Percentiles rank a stretch among this genome's conserved stretches.
These are phyloP conservation scores for Ilex asprella DNA, from an alignment of 257 asterid species.

Conservation along the genomic window DNA sequence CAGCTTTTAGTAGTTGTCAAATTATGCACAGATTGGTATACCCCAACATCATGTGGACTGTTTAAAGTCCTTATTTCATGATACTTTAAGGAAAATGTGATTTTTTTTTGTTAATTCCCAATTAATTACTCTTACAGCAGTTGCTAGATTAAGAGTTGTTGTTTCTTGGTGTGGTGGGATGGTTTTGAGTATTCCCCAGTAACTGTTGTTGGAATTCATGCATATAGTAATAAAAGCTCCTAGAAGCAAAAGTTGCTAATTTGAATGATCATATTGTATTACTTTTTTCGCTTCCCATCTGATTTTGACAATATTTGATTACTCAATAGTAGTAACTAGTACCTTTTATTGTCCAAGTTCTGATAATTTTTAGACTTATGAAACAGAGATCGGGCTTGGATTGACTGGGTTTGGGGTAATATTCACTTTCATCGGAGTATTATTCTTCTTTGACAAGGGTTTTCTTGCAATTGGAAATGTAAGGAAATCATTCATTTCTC, in stretches of 20 bases:
- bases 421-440: conserved; percentile 23
- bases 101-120: too few relatives aligned
- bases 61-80: too few relatives aligned
- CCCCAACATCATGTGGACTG: too few relatives aligned
- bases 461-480: conserved; percentile 37
- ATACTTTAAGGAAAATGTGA: too few relatives aligned
- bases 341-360: neutral
- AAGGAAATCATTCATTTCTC: conserved; percentile 5
- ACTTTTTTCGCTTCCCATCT: neutral
- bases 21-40: too few relatives aligned
- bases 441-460: conserved; percentile 28
- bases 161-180: neutral
- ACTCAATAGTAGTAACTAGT: neutral
- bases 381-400: conserved; percentile 37
- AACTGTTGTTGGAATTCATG: neutral
- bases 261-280: too few relatives aligned
- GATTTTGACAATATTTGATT: too few relatives aligned
- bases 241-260: neutral
- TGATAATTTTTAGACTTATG: neutral
- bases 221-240: neutral
- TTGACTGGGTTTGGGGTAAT: conserved; percentile 30
- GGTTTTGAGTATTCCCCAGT: neutral
- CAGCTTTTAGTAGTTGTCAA: too few relatives aligned
- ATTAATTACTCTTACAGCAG: too few relatives aligned
- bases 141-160: too few relatives aligned